These are phyloP conservation scores for Coemansia sp. DNA, from an alignment of 192 early-diverging fungal species.

Conservation along the genomic window DNA sequence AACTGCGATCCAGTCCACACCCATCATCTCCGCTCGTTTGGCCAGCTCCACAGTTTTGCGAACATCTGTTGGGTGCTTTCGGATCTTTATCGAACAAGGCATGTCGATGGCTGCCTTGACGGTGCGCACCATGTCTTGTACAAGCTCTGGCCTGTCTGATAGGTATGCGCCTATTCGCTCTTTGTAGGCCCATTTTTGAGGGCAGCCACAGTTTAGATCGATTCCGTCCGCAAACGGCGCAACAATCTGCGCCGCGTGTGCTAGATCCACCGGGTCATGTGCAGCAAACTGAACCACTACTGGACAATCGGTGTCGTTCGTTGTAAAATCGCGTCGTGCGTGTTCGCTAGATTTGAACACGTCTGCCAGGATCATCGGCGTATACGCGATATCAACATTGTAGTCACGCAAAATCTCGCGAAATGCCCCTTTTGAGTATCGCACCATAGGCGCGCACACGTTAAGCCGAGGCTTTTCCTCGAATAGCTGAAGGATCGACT, in stretches of 20 bases:
- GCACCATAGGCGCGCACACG: conserved; percentile 95
- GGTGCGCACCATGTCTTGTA: conserved; percentile 86
- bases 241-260: conserved; percentile 80
- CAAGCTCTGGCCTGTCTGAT: conserved; percentile 84
- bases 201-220: conserved; percentile 93
- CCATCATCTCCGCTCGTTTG: conserved; percentile 77
- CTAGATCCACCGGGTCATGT: conserved; percentile 73
- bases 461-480: conserved; percentile 65
- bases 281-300: conserved; percentile 96
- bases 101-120: conserved; percentile 66
- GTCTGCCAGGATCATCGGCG: conserved; percentile 95
- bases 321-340: conserved; percentile 84
- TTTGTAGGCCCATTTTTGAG: conserved; percentile 92
- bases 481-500: conserved; percentile 57
- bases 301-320: conserved; percentile 77
- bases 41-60: conserved; percentile 83
- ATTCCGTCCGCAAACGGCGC: conserved; percentile 74
- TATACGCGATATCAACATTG: conserved; percentile 85
- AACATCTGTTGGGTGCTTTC: conserved; percentile 62
- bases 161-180: conserved; percentile 85
- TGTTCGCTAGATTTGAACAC: conserved; percentile 85
- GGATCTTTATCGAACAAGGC: conserved; percentile 87
- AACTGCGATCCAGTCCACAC: conserved; percentile 86
- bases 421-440: conserved; percentile 94
- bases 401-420: conserved; percentile 83